Conservation (phyloP, 2,329 filamentous ascomycete species). For the Aspergillus alliaceus region DNA sequence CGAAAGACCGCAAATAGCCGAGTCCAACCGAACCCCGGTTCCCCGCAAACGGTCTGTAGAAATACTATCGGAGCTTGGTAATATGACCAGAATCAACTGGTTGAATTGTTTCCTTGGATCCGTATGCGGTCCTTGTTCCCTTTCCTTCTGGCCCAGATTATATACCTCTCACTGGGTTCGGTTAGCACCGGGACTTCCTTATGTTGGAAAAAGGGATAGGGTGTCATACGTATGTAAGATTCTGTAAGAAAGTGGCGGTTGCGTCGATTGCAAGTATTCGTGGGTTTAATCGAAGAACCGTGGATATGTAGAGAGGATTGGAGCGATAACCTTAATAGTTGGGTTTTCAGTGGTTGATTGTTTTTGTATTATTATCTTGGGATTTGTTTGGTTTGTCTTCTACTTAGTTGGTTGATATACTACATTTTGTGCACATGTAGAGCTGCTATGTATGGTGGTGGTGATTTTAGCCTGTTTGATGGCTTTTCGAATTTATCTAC, state of each 20-base stretch:
- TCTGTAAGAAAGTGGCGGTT: background rate
- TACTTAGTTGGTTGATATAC: no score
- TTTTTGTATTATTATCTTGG: no score
- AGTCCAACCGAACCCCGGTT: background rate
- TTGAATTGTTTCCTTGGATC: no score
- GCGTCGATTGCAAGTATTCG: background rate
- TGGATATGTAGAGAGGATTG: no score
- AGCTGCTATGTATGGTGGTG: no score
- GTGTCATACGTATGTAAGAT: slow-evolving; percentile 1
- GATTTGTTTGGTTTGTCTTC: no score
- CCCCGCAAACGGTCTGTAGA: background rate
- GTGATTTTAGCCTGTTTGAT: background rate
- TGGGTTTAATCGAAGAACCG: background rate
- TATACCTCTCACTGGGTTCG: background rate
- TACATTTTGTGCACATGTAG: no score
- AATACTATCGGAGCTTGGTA: background rate
- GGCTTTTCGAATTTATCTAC: background rate
- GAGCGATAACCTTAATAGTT: no score
- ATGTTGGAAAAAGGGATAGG: background rate
- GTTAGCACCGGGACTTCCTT: background rate
- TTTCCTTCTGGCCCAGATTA: background rate
- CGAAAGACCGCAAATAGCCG: background rate
- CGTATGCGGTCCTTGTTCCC: background rate
- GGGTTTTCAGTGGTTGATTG: no score
- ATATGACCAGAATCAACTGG: background rate